Evolutionary conservation across 2,329 filamentous ascomycete genomes (phyloP), one percentile per base, ranked within the genome.

Genomic region (Penicillium palitans): DNA sequence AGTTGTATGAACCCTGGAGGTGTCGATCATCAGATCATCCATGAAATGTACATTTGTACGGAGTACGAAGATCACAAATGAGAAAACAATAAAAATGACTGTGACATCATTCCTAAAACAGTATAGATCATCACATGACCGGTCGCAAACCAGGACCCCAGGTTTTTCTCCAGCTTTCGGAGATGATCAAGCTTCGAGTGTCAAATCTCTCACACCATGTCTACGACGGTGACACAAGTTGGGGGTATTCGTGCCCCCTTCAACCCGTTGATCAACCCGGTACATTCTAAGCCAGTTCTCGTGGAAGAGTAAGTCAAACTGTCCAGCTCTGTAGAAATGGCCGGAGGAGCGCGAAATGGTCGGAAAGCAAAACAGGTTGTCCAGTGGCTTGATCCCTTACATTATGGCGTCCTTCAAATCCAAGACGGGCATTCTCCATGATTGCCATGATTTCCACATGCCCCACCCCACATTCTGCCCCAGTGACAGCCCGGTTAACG

Each of bases 201-300:
- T 19, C 51, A 47, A 17, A 10, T 21, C 29, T 12, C 8, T 25
- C 48, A 56, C 48, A 56, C 21, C 46, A 70, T 65, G 62, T 51
- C 58, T 37, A 51, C 33, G 49, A 29, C 44, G 13, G 49, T 58
- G 15, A 57, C 60, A 51, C 40, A 47, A 27, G 21, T 62, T 55
- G 60, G 65, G 68, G 52, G 61, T 44, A 42, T 54, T 24, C 69
- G 66, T 39, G 63, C 66, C 27, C 64, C 61, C 37, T 85, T 81
- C 65, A 80, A 80, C 46, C 82, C 83, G 1, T 71, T 85, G 53
- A 80, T 84, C 63, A 81, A 81, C 61, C 77, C 78, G n/a, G 74
- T 80, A 47, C 69, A 77, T 45, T 65, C 74, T 19, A 79, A 77
- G 60, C 83, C 84, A 4, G 79, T 84, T 13, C 68, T 79, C 31